Conservation (phyloP, 495 filamentous ascomycete species). For the Elasticomyces elasticus region DNA sequence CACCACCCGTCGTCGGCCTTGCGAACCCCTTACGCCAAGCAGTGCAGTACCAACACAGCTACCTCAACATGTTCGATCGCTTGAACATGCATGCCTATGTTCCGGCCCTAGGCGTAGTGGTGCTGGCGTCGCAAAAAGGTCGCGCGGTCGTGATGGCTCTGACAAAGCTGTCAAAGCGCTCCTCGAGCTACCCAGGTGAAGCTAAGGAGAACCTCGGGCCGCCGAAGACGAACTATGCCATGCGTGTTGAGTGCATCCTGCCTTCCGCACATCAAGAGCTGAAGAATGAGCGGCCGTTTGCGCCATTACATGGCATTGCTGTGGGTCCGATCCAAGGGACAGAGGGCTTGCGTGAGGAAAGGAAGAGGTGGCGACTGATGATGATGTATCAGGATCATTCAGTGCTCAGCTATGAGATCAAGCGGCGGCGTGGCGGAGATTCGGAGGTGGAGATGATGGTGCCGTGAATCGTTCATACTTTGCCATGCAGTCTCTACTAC, state of each 20-base stretch:
- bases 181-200: background rate
- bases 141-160: conserved; percentile 64
- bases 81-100: conserved; percentile 69
- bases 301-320: conserved; percentile 45
- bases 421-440: conserved; percentile 5
- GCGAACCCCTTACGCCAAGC: conserved; percentile 38
- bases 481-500: too few relatives aligned
- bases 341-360: conserved; percentile 32
- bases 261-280: conserved; percentile 43
- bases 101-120: conserved; percentile 66
- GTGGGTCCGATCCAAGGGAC: conserved; percentile 54
- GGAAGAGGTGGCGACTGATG: conserved; percentile 57
- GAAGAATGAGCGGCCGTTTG: conserved; percentile 34
- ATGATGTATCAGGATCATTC: conserved; percentile 67
- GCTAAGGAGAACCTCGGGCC: background rate
- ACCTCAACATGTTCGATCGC: conserved; percentile 46
- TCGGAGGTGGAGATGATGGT: conserved; percentile 6
- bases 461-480: background rate
- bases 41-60: conserved; percentile 24
- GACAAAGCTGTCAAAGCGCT: conserved; percentile 33
- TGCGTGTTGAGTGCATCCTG: conserved; percentile 49
- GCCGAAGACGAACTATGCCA: conserved; percentile 31
- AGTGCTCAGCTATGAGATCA: conserved; percentile 73
- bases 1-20: conserved; percentile 14
- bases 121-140: conserved; percentile 64